These are phyloP conservation scores for Colletotrichum noveboracense DNA, from an alignment of 2,329 filamentous ascomycete genomes.

Conservation along the genomic window DNA sequence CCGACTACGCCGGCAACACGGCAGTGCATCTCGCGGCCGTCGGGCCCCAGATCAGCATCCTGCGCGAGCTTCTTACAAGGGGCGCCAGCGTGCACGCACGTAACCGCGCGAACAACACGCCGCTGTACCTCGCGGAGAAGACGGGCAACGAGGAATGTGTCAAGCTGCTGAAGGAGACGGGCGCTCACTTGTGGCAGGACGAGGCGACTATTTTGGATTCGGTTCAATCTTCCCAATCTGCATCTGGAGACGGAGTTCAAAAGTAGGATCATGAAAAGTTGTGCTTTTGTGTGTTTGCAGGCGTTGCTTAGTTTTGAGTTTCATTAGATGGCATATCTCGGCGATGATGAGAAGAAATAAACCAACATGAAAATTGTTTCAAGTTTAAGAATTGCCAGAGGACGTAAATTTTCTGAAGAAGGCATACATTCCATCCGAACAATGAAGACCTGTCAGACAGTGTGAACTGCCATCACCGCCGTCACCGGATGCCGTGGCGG, in stretches of 20 bases:
- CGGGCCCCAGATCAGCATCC: slow-evolving; percentile 56
- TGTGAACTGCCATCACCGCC: not conserved
- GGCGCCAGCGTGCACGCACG: slow-evolving; percentile 72
- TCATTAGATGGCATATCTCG: not conserved
- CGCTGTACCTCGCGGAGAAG: slow-evolving; percentile 67
- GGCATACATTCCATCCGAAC: not conserved
- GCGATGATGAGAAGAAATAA: not conserved
- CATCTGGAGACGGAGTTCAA: slow-evolving; percentile 15
- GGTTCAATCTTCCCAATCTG: slow-evolving; percentile 9
- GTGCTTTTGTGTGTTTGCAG: not conserved
- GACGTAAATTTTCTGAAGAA: not conserved
- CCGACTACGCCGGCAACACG: slow-evolving; percentile 85
- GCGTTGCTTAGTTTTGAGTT: not conserved
- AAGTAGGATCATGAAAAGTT: not conserved
- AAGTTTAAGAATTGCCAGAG: not conserved
- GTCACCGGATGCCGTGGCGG: not conserved
- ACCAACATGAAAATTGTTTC: not conserved
- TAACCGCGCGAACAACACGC: slow-evolving; percentile 70
- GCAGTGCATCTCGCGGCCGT: slow-evolving; percentile 64
- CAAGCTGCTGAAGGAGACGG: slow-evolving; percentile 60
- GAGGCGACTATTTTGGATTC: slow-evolving; percentile 18
- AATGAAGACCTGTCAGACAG: not conserved
- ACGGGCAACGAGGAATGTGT: slow-evolving; percentile 60
- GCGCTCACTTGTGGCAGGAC: slow-evolving; percentile 63
- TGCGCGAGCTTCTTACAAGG: slow-evolving; percentile 62